These are phyloP conservation scores for Tolypocladium endophyticum DNA, from an alignment of 2,329 filamentous ascomycete genomes.

Conservation along the genomic window DNA sequence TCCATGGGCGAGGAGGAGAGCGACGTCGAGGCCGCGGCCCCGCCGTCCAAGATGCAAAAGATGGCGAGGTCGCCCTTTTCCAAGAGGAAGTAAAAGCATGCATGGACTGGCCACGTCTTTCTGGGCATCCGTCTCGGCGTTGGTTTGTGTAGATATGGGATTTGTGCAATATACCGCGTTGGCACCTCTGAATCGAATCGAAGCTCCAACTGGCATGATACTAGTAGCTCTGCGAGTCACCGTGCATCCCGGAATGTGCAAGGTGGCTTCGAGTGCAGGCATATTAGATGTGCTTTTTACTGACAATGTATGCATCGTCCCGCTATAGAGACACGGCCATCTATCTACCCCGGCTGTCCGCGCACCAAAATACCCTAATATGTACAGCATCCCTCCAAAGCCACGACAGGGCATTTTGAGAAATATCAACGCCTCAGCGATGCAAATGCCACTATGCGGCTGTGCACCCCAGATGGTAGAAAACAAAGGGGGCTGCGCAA, in stretches of 20 bases:
- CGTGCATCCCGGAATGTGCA: neutral
- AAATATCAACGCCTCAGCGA: neutral
- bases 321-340: neutral
- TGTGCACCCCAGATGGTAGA: neutral
- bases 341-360: neutral
- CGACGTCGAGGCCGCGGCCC: conserved; percentile 35
- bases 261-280: neutral
- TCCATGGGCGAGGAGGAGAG: conserved; percentile 45
- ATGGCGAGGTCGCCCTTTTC: conserved; percentile 21
- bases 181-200: neutral
- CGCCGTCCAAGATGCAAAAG: conserved; percentile 35
- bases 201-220: neutral
- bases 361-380: neutral
- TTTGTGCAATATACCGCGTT: neutral
- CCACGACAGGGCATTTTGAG: neutral
- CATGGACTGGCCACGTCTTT: neutral
- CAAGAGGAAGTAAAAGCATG: conserved; percentile 21
- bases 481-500: neutral
- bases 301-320: neutral
- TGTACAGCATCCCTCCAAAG: neutral
- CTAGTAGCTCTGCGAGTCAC: neutral
- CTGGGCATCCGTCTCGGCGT: neutral
- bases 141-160: conserved; percentile 3
- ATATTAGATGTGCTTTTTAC: neutral
- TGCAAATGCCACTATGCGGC: neutral